Evolutionary conservation across 2,329 filamentous ascomycete genomes (phyloP).

Genomic region (Colletotrichum tanaceti): DNA sequence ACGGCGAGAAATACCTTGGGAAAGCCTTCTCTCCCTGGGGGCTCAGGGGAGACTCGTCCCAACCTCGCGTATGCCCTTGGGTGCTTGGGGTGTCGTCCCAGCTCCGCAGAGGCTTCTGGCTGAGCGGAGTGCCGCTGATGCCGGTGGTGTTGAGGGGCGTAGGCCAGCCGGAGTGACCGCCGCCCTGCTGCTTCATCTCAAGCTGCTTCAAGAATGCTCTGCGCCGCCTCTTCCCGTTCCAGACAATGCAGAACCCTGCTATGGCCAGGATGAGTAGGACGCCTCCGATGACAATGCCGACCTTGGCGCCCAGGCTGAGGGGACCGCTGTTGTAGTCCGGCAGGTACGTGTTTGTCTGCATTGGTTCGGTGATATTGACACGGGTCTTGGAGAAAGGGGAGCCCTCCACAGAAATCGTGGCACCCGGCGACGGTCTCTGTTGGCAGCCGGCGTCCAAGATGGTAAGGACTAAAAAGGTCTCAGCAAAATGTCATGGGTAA

Average conservation of each 20-base stretch:
- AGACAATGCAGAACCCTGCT: slow-evolving; percentile 65
- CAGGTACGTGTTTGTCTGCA: slow-evolving; percentile 53
- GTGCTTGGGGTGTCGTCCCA: slow-evolving; percentile 69
- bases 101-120: slow-evolving; percentile 50
- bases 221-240: slow-evolving; percentile 66
- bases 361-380: slow-evolving; percentile 64
- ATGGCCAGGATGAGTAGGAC: slow-evolving; percentile 60
- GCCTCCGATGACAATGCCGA: slow-evolving; percentile 67
- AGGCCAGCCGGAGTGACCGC: slow-evolving; percentile 57
- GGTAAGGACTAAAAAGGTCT: slow-evolving; percentile 54
- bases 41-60: slow-evolving; percentile 63
- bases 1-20: slow-evolving; percentile 68
- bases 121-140: slow-evolving; percentile 42
- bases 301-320: slow-evolving; percentile 65
- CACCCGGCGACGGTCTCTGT: slow-evolving; percentile 61
- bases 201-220: slow-evolving; percentile 63
- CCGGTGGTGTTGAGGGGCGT: slow-evolving; percentile 46
- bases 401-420: slow-evolving; percentile 62
- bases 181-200: slow-evolving; percentile 49
- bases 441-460: slow-evolving; percentile 67
- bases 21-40: slow-evolving; percentile 54
- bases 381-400: slow-evolving; percentile 61
- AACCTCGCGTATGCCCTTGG: slow-evolving; percentile 63
- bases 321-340: slow-evolving; percentile 57
- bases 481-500: slow-evolving; percentile 26